Conservation (phyloP, 1,284 basidiomycete species). For the Inonotus hispidus region DNA sequence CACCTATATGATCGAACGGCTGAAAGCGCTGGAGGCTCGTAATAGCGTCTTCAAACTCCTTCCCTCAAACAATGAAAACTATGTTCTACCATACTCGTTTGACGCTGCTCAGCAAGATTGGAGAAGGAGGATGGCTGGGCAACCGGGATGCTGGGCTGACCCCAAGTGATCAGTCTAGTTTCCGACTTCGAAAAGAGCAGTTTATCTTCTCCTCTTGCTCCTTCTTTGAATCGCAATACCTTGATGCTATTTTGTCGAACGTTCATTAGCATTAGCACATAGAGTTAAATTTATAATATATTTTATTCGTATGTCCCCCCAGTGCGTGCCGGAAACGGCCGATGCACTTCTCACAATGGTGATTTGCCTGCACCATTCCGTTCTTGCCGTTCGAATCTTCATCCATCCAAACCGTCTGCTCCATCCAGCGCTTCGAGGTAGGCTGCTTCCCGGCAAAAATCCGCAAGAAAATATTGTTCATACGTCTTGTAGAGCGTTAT, state of each 20-base stretch:
- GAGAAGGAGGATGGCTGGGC: constrained; percentile 16
- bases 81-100: constrained; percentile 17
- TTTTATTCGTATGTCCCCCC: background rate
- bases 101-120: constrained; percentile 15
- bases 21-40: constrained; percentile 5
- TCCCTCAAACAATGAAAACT: constrained; percentile 16
- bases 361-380: background rate
- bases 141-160: constrained; percentile 15
- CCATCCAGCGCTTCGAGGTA: constrained; percentile 16
- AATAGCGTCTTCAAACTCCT: constrained; percentile 13
- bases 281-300: background rate
- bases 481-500: constrained; percentile 39
- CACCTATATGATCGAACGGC: constrained; percentile 14
- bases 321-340: background rate
- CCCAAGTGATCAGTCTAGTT: background rate
- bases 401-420: constrained; percentile 9
- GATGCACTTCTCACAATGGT: constrained; percentile 2
- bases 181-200: too few relatives aligned
- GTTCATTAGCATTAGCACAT: background rate
- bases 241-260: background rate
- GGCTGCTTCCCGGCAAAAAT: background rate
- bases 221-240: background rate
- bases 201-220: too few relatives aligned
- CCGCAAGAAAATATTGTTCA: background rate
- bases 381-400: background rate